Conservation (phyloP, 1,284 basidiomycete species). For the Cryptococcus sp. region DNA sequence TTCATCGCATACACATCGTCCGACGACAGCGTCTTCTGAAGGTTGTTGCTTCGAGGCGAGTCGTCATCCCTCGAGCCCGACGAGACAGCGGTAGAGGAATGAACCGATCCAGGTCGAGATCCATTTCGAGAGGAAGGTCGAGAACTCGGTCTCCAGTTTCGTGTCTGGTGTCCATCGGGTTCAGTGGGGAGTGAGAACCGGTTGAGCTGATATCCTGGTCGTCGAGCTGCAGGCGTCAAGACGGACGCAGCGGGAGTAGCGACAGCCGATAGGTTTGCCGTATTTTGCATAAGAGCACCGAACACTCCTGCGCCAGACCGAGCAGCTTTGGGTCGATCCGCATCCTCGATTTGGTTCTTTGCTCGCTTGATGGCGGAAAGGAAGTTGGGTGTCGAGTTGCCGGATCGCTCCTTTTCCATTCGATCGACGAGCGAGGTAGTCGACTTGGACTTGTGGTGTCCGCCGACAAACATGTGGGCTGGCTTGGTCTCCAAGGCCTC, state of each 20-base stretch:
- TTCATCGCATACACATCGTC: conserved; percentile 22
- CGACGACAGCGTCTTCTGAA: conserved; percentile 23
- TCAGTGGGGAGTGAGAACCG: conserved; percentile 48
- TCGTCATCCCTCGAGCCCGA: conserved; percentile 17
- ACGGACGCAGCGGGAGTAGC: conserved; percentile 56
- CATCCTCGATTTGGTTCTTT: conserved; percentile 20
- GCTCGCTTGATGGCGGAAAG: conserved; percentile 12
- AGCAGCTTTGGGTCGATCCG: conserved; percentile 53
- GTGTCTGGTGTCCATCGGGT: conserved; percentile 1
- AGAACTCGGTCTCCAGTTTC: conserved; percentile 29
- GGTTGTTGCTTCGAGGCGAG: conserved; percentile 3
- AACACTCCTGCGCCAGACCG: conserved; percentile 62
- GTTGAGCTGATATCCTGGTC: conserved; percentile 63
- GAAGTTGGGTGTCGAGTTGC: conserved; percentile 9
- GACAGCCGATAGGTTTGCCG: conserved; percentile 58
- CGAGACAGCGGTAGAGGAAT: conserved; percentile 29
- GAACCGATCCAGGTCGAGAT: conserved; percentile 25
- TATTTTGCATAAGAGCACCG: conserved; percentile 65
- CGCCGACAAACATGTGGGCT: not conserved
- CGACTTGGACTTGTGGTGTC: conserved; percentile 13
- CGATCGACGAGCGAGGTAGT: conserved; percentile 8
- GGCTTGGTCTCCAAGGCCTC: conserved; percentile 9
- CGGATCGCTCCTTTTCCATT: conserved; percentile 1
- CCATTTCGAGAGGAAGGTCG: conserved; percentile 17
- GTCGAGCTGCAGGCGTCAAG: conserved; percentile 61